Evolutionary conservation across 129 eudicot species (phyloP), one percentile per base, ranked within the genome.

Genomic region (Escallonia herrerae): DNA sequence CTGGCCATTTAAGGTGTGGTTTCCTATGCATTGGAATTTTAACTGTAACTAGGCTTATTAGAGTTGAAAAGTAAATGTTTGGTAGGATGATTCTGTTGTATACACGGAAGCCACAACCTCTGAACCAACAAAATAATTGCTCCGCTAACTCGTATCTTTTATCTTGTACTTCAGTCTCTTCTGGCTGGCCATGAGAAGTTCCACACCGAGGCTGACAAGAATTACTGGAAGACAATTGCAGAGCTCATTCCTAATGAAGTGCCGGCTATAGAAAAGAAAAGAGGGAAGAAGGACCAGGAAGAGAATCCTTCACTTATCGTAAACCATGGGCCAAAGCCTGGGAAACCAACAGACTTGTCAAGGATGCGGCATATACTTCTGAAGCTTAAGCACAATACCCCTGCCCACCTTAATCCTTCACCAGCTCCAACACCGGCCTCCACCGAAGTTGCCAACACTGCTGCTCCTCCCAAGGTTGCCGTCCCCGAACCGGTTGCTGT

Each of bases 301-400:
- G 13, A 53, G 58, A 53, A 53, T 15, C 22, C 58, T 53, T 53
- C 58, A n/a, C 7, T 53, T 14, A 5, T n/a, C 15, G 73, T 82
- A 65, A 65, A 84, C 12, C 86, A 84, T 72, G 91, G 91, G 49
- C 89, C 91, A 33, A 87, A 87, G 75, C 91, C 95, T 62, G 89
- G 96, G 45, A 88, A 72, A 51, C 91, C 86, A 15, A 88, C 89
- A 3, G 88, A 87, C 40, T 59, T 87, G 40, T 57, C 81, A 7
- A 84, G 96, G 62, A 84, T 88, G 95, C 73, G 88, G 70, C 86
- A 82, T 61, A 63, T 79, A 10, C 74, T 77, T 7, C 3, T 77
- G 11, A 87, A 79, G 80, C 86, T 84, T 38, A 79, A 84, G 71
- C 82, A 84, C 54, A 67, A 61, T 77, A 74, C 86, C 5, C 90